Conservation (phyloP, 2,329 filamentous ascomycete species). For the Aspergillus spinulosporus region DNA sequence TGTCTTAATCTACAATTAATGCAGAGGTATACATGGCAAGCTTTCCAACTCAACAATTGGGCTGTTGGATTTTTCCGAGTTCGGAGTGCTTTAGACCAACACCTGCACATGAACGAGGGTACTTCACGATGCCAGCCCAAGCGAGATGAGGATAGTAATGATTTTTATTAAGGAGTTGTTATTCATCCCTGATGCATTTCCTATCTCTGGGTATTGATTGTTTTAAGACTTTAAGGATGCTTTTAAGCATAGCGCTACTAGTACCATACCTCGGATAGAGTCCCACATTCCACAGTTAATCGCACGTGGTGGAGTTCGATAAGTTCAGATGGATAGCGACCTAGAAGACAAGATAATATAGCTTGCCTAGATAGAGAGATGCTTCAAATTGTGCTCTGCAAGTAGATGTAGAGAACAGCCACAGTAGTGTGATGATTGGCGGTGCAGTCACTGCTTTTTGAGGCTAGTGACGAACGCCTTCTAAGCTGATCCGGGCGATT, state of each 20-base stretch:
- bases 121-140: no score
- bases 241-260: background rate
- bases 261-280: background rate
- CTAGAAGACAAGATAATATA: background rate
- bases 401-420: background rate
- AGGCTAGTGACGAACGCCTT: slow-evolving; percentile 13
- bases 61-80: no score
- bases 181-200: background rate
- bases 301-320: background rate
- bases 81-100: no score
- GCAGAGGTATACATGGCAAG: no score
- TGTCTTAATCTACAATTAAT: no score
- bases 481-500: background rate
- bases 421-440: slow-evolving; percentile 5
- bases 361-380: no score
- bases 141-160: no score
- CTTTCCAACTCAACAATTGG: no score
- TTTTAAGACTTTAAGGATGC: no score
- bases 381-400: background rate
- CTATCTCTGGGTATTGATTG: background rate
- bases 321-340: no score
- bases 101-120: no score
- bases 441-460: slow-evolving; percentile 2
- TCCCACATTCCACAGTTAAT: background rate
- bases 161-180: no score